These are phyloP conservation scores for Lactifluus piperatus DNA, from an alignment of 768 basidiomycete species.

Conservation along the genomic window DNA sequence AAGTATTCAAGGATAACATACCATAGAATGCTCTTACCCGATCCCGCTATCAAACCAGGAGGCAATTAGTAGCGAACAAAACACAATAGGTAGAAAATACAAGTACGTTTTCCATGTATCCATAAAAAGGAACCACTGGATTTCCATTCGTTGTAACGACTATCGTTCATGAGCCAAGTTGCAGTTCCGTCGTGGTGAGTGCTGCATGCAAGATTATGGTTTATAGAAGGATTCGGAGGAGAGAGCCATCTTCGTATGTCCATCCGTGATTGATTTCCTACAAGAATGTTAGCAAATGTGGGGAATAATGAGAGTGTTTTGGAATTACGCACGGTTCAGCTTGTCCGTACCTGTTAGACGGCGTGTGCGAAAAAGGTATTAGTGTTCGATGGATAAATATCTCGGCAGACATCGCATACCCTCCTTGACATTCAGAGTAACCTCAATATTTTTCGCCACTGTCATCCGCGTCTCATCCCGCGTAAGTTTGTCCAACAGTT, in stretches of 20 bases:
- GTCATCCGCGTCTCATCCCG: neutral
- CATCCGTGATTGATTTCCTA: neutral
- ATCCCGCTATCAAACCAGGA: neutral
- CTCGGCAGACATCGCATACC: too few relatives aligned
- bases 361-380: too few relatives aligned
- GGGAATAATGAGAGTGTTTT: neutral
- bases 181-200: neutral
- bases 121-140: neutral
- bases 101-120: neutral
- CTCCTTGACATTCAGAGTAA: neutral
- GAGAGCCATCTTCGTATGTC: slow-evolving; percentile 22
- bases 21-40: neutral
- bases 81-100: too few relatives aligned
- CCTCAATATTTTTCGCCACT: neutral
- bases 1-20: too few relatives aligned
- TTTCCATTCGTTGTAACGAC: neutral
- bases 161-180: neutral
- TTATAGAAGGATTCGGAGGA: slow-evolving; percentile 23
- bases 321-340: too few relatives aligned
- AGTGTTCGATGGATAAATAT: too few relatives aligned
- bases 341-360: too few relatives aligned
- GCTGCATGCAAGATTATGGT: neutral
- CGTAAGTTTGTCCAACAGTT: neutral
- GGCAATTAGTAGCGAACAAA: neutral
- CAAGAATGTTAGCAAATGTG: too few relatives aligned